These are phyloP conservation scores for Myriosclerotinia duriaeana DNA, from an alignment of 2,329 filamentous ascomycete species.

Conservation along the genomic window DNA sequence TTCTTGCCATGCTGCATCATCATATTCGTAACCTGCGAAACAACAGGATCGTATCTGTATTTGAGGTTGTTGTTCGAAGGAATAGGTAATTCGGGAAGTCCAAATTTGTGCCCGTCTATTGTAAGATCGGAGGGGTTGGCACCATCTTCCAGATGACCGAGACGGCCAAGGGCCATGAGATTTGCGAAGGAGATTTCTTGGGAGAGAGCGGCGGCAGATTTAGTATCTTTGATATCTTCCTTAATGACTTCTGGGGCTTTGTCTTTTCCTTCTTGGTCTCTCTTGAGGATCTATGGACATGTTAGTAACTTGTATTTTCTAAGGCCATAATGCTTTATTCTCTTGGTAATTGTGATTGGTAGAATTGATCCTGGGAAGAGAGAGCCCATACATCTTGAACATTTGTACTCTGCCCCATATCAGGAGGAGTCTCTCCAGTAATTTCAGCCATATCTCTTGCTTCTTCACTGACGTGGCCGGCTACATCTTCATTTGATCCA, in stretches of 20 bases:
- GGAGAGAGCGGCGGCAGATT: neutral
- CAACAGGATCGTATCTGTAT: constrained; percentile 79
- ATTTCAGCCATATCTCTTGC: constrained; percentile 59
- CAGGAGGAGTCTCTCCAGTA: constrained; percentile 57
- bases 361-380: neutral
- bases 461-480: constrained; percentile 65
- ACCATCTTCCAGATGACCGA: constrained; percentile 37
- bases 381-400: constrained; percentile 58
- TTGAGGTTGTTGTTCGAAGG: constrained; percentile 64
- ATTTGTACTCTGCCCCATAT: constrained; percentile 64
- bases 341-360: neutral
- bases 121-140: constrained; percentile 32
- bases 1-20: constrained; percentile 92
- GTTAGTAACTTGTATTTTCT: constrained; percentile 25
- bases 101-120: constrained; percentile 59
- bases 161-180: constrained; percentile 37
- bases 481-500: constrained; percentile 51
- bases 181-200: constrained; percentile 40
- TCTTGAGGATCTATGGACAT: constrained; percentile 56
- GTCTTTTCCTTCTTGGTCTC: constrained; percentile 60
- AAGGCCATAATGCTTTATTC: constrained; percentile 29
- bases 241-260: constrained; percentile 67
- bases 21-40: constrained; percentile 84
- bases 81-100: constrained; percentile 65
- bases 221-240: constrained; percentile 49